Evolutionary conservation across 2,329 filamentous ascomycete genomes (phyloP).

Genomic region (Lachnellula occidentalis): DNA sequence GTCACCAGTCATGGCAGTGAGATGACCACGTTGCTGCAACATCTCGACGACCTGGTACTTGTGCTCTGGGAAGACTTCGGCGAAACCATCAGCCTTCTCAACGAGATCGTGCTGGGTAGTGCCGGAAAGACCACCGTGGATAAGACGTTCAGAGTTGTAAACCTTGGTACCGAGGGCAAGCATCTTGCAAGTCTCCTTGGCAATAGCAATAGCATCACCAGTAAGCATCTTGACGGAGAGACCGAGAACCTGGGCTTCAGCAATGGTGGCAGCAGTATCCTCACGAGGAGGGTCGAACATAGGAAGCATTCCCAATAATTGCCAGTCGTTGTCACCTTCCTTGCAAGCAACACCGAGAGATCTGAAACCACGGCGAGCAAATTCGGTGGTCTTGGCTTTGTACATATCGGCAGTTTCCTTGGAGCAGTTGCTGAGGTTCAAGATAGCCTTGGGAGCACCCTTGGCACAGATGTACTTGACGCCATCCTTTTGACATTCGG

Average conservation of each 20-base stretch:
- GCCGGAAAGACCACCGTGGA: constrained; percentile 68
- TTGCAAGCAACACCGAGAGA: constrained; percentile 74
- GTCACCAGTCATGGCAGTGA: constrained; percentile 94
- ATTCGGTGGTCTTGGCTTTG: constrained; percentile 68
- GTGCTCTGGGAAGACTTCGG: constrained; percentile 91
- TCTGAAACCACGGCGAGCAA: constrained; percentile 74
- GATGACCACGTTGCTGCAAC: constrained; percentile 85
- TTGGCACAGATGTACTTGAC: constrained; percentile 70
- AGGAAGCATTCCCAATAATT: constrained; percentile 69
- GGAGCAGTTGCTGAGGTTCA: constrained; percentile 62
- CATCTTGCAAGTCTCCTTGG: constrained; percentile 80
- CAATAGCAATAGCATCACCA: constrained; percentile 74
- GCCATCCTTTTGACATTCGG: constrained; percentile 61
- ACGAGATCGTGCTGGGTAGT: constrained; percentile 71
- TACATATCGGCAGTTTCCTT: constrained; percentile 61
- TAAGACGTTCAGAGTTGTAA: constrained; percentile 73
- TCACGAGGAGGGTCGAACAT: constrained; percentile 78
- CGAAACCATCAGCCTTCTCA: constrained; percentile 88
- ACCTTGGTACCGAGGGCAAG: constrained; percentile 74
- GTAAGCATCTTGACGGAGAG: constrained; percentile 78
- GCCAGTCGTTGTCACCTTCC: constrained; percentile 67
- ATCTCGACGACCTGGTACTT: constrained; percentile 95
- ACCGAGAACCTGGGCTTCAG: constrained; percentile 70
- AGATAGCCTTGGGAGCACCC: constrained; percentile 71
- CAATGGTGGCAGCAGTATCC: constrained; percentile 72